These are phyloP conservation scores for Alopecurus myosuroides DNA, from an alignment of 176 grass and related monocot species.

Conservation along the genomic window DNA sequence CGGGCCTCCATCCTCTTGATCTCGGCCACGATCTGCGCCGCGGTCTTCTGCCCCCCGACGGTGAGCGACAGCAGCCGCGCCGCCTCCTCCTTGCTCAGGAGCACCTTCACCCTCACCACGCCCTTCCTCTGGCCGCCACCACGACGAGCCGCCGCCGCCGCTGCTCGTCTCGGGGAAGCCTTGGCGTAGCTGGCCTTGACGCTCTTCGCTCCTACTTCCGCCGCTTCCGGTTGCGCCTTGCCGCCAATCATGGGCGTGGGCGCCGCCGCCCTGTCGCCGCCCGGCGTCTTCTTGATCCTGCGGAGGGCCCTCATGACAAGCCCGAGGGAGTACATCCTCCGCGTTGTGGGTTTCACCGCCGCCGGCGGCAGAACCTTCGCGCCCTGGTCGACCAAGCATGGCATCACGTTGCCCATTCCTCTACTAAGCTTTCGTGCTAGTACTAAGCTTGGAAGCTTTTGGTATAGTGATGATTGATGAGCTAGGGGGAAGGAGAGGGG, in stretches of 20 bases:
- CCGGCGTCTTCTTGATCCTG: slow-evolving; percentile 30
- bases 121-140: slow-evolving; percentile 23
- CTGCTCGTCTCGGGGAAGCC: neutral
- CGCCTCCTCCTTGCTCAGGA: slow-evolving; percentile 78
- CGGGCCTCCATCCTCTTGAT: slow-evolving; percentile 57
- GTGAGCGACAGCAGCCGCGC: slow-evolving; percentile 62
- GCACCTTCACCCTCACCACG: slow-evolving; percentile 65
- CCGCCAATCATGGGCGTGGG: neutral
- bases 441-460: too few species aligned
- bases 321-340: slow-evolving; percentile 38
- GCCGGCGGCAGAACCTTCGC: slow-evolving; percentile 27
- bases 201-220: neutral
- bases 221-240: neutral
- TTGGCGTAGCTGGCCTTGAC: neutral
- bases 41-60: slow-evolving; percentile 42
- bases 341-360: slow-evolving; percentile 24
- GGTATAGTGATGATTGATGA: neutral
- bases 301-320: slow-evolving; percentile 38
- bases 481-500: neutral
- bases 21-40: slow-evolving; percentile 63
- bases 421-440: too few species aligned
- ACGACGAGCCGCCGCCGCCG: neutral
- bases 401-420: slow-evolving; percentile 59
- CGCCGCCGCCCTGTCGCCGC: neutral
- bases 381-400: slow-evolving; percentile 51